These are phyloP conservation scores for Lipomyces yamadae DNA, from an alignment of 805 yeast genomes.

Conservation along the genomic window DNA sequence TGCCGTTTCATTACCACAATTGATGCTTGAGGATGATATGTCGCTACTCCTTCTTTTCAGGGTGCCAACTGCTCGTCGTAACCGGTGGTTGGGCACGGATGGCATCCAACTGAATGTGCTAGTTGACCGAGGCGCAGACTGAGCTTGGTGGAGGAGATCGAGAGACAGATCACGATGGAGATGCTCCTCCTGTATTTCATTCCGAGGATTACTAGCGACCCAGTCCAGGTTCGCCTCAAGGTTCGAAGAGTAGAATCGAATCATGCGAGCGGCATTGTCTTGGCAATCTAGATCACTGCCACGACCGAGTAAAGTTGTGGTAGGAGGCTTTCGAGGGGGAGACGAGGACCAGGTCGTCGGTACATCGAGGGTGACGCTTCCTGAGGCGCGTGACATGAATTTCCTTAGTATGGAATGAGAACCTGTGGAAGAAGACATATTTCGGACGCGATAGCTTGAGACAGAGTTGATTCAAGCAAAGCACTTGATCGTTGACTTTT, in stretches of 20 bases:
- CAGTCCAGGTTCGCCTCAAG: neutral
- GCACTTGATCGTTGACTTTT: neutral
- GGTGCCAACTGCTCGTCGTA: neutral
- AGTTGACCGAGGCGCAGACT: neutral
- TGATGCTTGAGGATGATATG: neutral
- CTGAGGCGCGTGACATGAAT: neutral
- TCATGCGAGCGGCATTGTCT: neutral
- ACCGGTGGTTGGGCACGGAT: neutral
- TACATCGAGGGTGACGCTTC: neutral
- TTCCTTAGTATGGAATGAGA: neutral
- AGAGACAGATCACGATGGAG: neutral
- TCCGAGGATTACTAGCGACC: neutral
- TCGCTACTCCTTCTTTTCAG: neutral
- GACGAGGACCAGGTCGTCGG: neutral
- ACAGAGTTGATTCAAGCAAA: neutral
- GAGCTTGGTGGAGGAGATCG: neutral
- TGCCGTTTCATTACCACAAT: neutral
- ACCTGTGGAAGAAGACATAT: neutral
- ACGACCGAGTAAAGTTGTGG: neutral
- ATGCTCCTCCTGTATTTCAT: conserved; percentile 1
- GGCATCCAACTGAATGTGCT: conserved; percentile 4
- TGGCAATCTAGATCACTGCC: neutral
- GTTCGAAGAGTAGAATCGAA: neutral
- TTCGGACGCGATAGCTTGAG: neutral
- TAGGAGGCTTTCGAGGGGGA: neutral